Evolutionary conservation across 2,329 filamentous ascomycete species (phyloP), one percentile per base, ranked within the genome.

Genomic region (Exophiala dermatitidis): DNA sequence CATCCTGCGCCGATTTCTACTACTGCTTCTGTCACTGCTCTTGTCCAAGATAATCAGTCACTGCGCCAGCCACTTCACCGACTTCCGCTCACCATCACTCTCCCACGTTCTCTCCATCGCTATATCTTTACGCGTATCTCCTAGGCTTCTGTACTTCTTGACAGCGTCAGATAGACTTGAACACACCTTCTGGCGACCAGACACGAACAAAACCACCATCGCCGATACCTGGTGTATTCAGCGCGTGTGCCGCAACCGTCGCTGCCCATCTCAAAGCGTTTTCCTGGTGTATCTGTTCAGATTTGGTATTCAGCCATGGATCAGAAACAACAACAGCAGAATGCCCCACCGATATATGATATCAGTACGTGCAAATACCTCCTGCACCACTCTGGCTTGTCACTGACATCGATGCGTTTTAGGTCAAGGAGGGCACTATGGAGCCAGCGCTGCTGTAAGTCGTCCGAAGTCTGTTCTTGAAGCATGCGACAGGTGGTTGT

Each of bases 391-490:
- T 26, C 9, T 26, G 4, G 28, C n/a, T 34, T 6, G 9, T 41
- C 19, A 28, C 38, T 41, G 19, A 41, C 19, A 7, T 5, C 19
- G 19, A 19, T 41, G 6, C 10, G 5, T 5, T 41, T 46, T 10
- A 41, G 38, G 38, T 9, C 38, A 41, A 41, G 38, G 38, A 41
- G 38, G 38, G 26, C 52, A 54, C 33, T 54, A 54, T 46, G 52
- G 52, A 41, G 52, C 52, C 12, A 54, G 52, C 32, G 52, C 52
- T 31, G 46, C 52, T 28, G 52, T 54, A 31, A 50, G 52, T 50
- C 26, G 10, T 10, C 3, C 38, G 9, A 26, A 40, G 30, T 29
- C 41, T 37, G 1, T 33, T 37, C 29, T 32, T 3, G 29, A 38
- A 37, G 44, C 6, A 42, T 42, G 40, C 9, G 19, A 42, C 32